A percentile compares a stretch with the other conserved stretches of the same genome.
Conservation (phyloP, 495 filamentous ascomycete species). For the Penicillium roqueforti region DNA sequence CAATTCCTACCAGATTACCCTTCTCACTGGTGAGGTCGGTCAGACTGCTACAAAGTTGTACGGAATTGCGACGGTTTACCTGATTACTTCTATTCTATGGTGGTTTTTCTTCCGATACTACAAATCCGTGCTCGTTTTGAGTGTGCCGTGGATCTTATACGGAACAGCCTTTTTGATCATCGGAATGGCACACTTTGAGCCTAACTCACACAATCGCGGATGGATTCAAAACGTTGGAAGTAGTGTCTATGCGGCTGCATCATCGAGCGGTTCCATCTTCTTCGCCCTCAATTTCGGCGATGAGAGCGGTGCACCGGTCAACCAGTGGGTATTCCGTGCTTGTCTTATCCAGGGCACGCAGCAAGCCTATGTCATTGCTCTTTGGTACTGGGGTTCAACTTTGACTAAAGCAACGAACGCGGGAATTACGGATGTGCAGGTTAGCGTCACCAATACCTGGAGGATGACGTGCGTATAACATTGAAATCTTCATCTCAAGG, state of each 20-base stretch:
- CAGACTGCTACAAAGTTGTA: slow-evolving; percentile 62
- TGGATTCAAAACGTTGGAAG: slow-evolving; percentile 50
- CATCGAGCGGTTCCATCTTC: slow-evolving; percentile 48
- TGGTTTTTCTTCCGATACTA: slow-evolving; percentile 60
- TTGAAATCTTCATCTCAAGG: neutral
- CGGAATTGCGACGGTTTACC: slow-evolving; percentile 60
- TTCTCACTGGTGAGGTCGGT: slow-evolving; percentile 61
- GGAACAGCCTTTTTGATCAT: slow-evolving; percentile 63
- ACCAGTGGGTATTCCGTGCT: slow-evolving; percentile 51
- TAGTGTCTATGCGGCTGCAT: slow-evolving; percentile 46
- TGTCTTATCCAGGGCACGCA: slow-evolving; percentile 51
- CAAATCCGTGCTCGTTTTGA: slow-evolving; percentile 58
- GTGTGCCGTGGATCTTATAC: slow-evolving; percentile 60
- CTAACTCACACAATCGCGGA: slow-evolving; percentile 37
- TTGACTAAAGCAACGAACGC: slow-evolving; percentile 35
- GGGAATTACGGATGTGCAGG: slow-evolving; percentile 32
- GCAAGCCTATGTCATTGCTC: slow-evolving; percentile 47
- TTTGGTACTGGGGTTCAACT: slow-evolving; percentile 51
- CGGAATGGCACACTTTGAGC: slow-evolving; percentile 57
- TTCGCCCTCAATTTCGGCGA: slow-evolving; percentile 52
- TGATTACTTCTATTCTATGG: slow-evolving; percentile 59
- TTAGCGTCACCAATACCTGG: slow-evolving; percentile 41
- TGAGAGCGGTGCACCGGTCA: slow-evolving; percentile 46
- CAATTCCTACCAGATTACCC: slow-evolving; percentile 69
- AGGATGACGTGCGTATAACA: slow-evolving; percentile 40